Percentiles rank a stretch among this genome's conserved stretches.
Conservation (phyloP, 75 land plant genomes). For the Cryptomeria japonica region DNA sequence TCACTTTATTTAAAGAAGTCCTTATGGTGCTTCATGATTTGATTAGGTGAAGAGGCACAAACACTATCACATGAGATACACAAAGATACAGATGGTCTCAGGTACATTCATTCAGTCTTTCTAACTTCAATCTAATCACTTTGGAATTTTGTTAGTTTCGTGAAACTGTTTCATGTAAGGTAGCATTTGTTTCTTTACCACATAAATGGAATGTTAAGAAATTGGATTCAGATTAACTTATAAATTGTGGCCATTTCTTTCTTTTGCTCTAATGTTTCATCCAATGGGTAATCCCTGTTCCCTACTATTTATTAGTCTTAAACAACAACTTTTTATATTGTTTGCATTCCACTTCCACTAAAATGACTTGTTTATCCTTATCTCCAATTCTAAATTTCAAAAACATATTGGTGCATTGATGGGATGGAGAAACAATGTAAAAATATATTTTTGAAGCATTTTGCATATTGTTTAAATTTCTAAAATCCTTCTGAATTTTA, state of each 20-base stretch:
- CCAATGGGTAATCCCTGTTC: neutral
- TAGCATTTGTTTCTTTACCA: neutral
- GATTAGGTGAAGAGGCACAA: neutral
- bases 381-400: neutral
- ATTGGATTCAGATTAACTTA: neutral
- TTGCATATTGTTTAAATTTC: neutral
- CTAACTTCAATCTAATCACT: neutral
- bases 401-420: neutral
- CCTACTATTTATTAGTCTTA: neutral
- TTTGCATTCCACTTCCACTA: neutral
- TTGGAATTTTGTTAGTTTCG: neutral
- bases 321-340: neutral
- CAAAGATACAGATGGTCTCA: neutral
- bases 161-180: neutral
- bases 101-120: neutral
- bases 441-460: neutral
- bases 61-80: neutral
- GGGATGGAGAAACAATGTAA: neutral
- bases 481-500: neutral
- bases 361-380: neutral
- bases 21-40: neutral
- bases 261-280: neutral
- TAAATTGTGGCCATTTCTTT: neutral
- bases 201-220: neutral
- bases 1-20: neutral